Conservation (phyloP, 345 rosid species). For the Lumnitzera racemosa region DNA sequence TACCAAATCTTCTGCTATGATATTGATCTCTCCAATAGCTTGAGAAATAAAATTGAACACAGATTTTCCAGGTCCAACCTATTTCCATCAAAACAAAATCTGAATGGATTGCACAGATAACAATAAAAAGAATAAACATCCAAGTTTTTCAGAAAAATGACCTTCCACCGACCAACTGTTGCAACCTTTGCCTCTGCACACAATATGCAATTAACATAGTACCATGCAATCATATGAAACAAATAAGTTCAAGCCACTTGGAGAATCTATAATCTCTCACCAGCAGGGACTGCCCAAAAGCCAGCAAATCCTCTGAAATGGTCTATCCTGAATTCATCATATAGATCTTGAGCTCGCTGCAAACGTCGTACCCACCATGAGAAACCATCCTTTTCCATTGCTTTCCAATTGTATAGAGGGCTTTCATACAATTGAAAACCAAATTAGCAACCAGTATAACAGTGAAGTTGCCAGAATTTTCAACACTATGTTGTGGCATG, state of each 20-base stretch:
- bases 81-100: constrained; percentile 35
- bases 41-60: constrained; percentile 67
- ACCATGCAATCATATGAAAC: not conserved
- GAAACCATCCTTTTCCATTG: constrained; percentile 79
- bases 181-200: constrained; percentile 84
- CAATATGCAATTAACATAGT: constrained; percentile 8
- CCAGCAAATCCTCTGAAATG: constrained; percentile 99
- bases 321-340: constrained; percentile 86
- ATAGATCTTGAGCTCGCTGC: constrained; percentile 63
- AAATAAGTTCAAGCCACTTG: not conserved
- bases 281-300: constrained; percentile 88
- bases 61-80: constrained; percentile 95
- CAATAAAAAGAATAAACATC: constrained; percentile 7
- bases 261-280: constrained; percentile 34
- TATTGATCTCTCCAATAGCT: constrained; percentile 63
- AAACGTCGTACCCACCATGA: constrained; percentile 88
- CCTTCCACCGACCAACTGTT: constrained; percentile 85
- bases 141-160: constrained; percentile 14
- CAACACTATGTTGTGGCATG: not conserved
- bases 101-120: constrained; percentile 15
- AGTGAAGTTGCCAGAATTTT: not conserved
- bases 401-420: constrained; percentile 93
- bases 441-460: constrained; percentile 3
- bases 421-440: constrained; percentile 28
- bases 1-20: constrained; percentile 96